Base-by-base conservation (phyloP, 2,329 filamentous ascomycete species). In the Chrysosporium queenslandicum region DNA sequence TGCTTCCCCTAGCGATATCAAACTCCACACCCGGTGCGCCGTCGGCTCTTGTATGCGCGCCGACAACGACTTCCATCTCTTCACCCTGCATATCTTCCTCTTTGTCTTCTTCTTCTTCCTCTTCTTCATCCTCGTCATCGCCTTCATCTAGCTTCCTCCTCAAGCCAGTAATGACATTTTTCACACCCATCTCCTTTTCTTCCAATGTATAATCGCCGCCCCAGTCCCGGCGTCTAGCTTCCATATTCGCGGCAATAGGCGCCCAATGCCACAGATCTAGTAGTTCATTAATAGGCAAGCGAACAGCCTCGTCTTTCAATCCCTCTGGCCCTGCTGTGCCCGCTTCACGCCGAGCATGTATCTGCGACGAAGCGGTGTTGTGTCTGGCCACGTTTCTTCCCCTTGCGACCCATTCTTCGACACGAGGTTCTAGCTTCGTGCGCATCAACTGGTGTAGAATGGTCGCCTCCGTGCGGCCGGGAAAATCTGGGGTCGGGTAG, bases 401-500 rank as follows among this genome's bases (percentile, higher is more conserved):
- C 48, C 81, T 72, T 20, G 81, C 78, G 23, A 91, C 81, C 70
- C 84, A 83, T 53, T 82, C 80, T 64, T 90, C 86, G 16, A 89
- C 82, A 21, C 80, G 76, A 0, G 87, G 86, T 59, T 92, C 87
- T 46, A 89, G 77, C 65, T 92, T 92, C 69, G 92, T 94, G 36
- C 87, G 83, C 29, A 94, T 73, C 1, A 94, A 74, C 60, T 84
- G 79, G 23, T 79, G 75, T 1, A 91, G 75, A 3, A 87, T 74
- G 46, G 64, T 62, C 1, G 65, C 70, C 65, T 85, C 80, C 4
- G 77, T 83, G 59, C 78, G 82, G 34, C 80, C 84, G 3, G 81
- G 88, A 68, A 80, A 92, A 65, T 82, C 82, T 1, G 87, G 85
- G 11, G 83, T 81, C 0, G 88, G 88, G 63, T 86, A 87, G 20